phyloP scores from a whole-genome alignment of 257 asterid genomes.

The Rauvolfia tetraphylla region DNA sequence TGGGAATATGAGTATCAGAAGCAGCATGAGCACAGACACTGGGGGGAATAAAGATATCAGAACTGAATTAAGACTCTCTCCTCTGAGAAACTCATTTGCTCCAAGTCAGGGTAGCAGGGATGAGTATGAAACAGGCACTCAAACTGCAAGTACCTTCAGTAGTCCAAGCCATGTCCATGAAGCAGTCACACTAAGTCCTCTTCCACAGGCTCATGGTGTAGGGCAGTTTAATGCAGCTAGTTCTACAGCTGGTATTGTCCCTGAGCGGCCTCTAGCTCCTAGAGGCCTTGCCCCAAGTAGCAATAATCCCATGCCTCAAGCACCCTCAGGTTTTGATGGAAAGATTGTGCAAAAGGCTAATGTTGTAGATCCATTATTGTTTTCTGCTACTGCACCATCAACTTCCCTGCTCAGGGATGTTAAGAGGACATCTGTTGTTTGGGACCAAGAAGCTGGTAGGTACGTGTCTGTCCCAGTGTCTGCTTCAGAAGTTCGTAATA shows the following conservation, averaged over 20 bases:
- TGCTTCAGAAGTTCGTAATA: constrained; percentile 58
- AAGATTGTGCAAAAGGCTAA: constrained; percentile 47
- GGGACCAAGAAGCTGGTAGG: constrained; percentile 99
- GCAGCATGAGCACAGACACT: constrained; percentile 83
- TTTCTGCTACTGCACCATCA: constrained; percentile 42
- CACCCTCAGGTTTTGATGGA: constrained; percentile 47
- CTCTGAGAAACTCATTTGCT: constrained; percentile 51
- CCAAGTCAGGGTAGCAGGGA: constrained; percentile 86
- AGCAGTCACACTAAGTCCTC: constrained; percentile 77
- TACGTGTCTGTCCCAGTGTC: constrained; percentile 74
- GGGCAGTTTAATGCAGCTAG: constrained; percentile 30
- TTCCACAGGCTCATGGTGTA: constrained; percentile 55
- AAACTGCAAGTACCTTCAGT: constrained; percentile 83
- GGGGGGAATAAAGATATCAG: constrained; percentile 56
- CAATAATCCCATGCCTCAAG: constrained; percentile 32
- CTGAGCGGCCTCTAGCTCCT: constrained; percentile 32
- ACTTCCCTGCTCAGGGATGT: constrained; percentile 64
- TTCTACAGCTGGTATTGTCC: constrained; percentile 22
- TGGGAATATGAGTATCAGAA: constrained; percentile 66
- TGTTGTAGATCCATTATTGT: constrained; percentile 39
- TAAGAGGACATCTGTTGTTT: constrained; percentile 87
- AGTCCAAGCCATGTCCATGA: constrained; percentile 84
- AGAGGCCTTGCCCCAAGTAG: constrained; percentile 25
- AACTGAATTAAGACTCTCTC: constrained; percentile 44
- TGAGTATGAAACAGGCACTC: constrained; percentile 85